phyloP scores from a whole-genome alignment of 495 filamentous ascomycete genomes.

The Hypoxylon lenormandii region DNA sequence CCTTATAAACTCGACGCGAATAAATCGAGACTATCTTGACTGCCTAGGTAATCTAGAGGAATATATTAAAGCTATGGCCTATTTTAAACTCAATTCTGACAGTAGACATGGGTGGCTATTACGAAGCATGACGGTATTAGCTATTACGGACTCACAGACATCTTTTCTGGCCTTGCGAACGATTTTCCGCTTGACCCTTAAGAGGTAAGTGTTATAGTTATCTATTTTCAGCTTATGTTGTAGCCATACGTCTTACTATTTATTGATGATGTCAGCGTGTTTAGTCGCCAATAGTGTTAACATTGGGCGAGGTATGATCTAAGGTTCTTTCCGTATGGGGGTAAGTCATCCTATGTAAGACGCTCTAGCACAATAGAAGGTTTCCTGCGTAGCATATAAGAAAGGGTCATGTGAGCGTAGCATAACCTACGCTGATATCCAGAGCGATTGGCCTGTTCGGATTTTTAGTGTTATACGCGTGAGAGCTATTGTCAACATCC shows the following conservation, averaged over 20 bases:
- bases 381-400: not conserved
- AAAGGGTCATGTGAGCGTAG: not conserved
- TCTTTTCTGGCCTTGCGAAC: not conserved
- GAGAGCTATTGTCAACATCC: too few relatives aligned
- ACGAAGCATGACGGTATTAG: not conserved
- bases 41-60: too few relatives aligned
- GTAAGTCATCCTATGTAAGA: not conserved
- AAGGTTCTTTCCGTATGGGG: not conserved
- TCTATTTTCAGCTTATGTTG: not conserved
- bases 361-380: not conserved
- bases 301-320: not conserved
- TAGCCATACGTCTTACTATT: not conserved
- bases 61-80: not conserved
- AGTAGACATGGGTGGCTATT: not conserved
- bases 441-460: too few relatives aligned
- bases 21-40: not conserved
- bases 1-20: not conserved
- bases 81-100: not conserved
- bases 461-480: too few relatives aligned
- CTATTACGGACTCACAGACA: not conserved
- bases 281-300: not conserved
- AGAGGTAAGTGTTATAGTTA: not conserved
- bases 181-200: not conserved
- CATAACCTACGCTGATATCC: too few relatives aligned
- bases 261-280: conserved; percentile 2